Percentiles rank a stretch among this genome's conserved stretches.
Conservation (phyloP, 2,329 filamentous ascomycete species). For the Aspergillus bombycis region DNA sequence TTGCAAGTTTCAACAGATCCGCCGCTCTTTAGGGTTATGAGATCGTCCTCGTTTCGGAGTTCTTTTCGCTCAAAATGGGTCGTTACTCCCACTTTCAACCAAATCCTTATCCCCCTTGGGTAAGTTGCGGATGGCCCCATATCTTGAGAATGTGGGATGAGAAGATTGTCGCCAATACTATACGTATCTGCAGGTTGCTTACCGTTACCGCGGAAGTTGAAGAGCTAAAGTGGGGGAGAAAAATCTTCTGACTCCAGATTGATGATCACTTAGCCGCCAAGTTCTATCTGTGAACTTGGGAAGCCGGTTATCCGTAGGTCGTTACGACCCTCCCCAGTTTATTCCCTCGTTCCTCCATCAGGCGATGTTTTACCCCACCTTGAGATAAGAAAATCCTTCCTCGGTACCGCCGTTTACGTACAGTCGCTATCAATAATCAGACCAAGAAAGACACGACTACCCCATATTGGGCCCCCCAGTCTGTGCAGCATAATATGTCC, state of each 20-base stretch:
- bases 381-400: conserved; percentile 14
- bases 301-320: conserved; percentile 15
- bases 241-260: background rate
- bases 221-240: background rate
- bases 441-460: background rate
- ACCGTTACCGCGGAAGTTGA: background rate
- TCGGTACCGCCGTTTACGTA: conserved; percentile 5
- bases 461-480: conserved; percentile 6
- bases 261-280: conserved; percentile 11
- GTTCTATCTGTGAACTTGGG: too few relatives aligned
- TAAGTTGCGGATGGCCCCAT: background rate
- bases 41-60: background rate
- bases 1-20: background rate
- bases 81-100: background rate
- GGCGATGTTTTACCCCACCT: conserved; percentile 11
- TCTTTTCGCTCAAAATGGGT: background rate
- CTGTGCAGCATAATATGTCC: conserved; percentile 14
- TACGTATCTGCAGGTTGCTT: background rate
- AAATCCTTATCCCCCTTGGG: background rate
- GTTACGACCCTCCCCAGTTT: background rate
- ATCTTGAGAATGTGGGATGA: background rate
- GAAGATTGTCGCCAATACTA: background rate
- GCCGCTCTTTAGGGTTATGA: background rate
- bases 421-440: background rate
- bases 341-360: conserved; percentile 1